These are phyloP conservation scores for Tylopilus sp. DNA, from an alignment of 1,284 basidiomycete species.

Conservation along the genomic window DNA sequence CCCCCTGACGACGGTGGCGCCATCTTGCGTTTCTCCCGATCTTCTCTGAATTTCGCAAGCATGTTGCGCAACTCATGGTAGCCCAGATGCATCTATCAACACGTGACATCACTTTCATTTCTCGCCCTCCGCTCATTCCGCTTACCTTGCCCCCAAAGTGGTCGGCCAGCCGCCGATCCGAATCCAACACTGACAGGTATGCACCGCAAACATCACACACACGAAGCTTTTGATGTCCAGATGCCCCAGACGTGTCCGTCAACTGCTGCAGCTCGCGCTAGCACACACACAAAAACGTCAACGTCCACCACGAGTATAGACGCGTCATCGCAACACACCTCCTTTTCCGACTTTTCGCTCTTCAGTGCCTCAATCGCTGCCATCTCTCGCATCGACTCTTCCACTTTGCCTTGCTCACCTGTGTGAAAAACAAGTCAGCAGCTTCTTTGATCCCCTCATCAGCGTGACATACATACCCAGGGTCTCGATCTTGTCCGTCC, in stretches of 20 bases:
- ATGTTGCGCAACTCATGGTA: conserved; percentile 97
- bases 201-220: conserved; percentile 99
- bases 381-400: conserved; percentile 97
- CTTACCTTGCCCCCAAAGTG: conserved; percentile 98
- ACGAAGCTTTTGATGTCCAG: conserved; percentile 97
- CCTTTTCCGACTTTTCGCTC: conserved; percentile 94
- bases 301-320: not conserved
- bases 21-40: conserved; percentile 78
- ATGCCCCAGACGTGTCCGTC: conserved; percentile 97
- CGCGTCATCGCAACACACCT: conserved; percentile 48
- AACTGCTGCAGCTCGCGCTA: conserved; percentile 93
- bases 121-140: conserved; percentile 9
- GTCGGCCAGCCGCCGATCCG: conserved; percentile 96
- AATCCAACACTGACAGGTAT: conserved; percentile 96
- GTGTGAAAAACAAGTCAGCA: conserved; percentile 14
- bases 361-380: conserved; percentile 97
- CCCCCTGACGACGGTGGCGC: conserved; percentile 40
- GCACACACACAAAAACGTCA: conserved; percentile 12
- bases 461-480: conserved; percentile 60
- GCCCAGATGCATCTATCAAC: conserved; percentile 90
- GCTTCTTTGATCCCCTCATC: conserved; percentile 10
- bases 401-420: conserved; percentile 97
- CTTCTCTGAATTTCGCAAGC: conserved; percentile 83
- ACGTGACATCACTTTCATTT: conserved; percentile 21
- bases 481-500: conserved; percentile 96